Base-by-base conservation (phyloP, 305 asterid species). In the Fraxinus greggii region DNA sequence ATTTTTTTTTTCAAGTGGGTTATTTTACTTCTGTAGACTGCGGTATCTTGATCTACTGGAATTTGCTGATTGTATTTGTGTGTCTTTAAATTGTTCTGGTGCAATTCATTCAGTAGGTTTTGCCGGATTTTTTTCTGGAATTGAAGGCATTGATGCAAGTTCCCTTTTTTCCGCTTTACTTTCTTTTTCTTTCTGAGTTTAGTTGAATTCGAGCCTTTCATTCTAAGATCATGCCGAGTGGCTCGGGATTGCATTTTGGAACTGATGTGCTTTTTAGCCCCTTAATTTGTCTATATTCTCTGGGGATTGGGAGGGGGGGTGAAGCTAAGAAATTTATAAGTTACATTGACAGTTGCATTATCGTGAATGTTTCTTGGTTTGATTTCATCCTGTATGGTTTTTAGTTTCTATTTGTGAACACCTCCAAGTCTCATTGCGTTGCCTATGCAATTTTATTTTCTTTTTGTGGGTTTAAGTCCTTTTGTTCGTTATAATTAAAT, bases 381-480 rank as follows among this genome's bases (percentile, higher is more conserved):
- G 24, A 59, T 56, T 70, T 45, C 67, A 61, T 73, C 21, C 12
- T 79, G 69, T 72, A 23, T 56, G 59, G 74, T 75, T 56, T 56
- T 26, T 40, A 31, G 12, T 76, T 40, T 35, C 56, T 51, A 5
- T 65, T 69, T 48, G 29, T 19, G 10, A 15, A n/a, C 61, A 26
- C 40, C 32, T 31, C 15, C 9, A 54, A 35, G 19, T 69, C 45
- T 73, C 24, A 7, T 4, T 59, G 72, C 17, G 45, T n/a, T 29
- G 74, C 38, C 78, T 21, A 7, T 83, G 65, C 73, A 42, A 19
- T 83, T 45, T 72, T 75, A 72, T 21, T 77, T 59, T 72, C 36
- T 21, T 36, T 17, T 36, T 79, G 63, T 45, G 36, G 8, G 48
- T 40, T 17, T 10, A 65, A 23, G n/a, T 12, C 8, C 3, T 77